Percentiles rank a stretch among this genome's conserved stretches.
Evolutionary conservation across 1,139 yeast species (phyloP).

Genomic region (Candida tunisiensis): DNA sequence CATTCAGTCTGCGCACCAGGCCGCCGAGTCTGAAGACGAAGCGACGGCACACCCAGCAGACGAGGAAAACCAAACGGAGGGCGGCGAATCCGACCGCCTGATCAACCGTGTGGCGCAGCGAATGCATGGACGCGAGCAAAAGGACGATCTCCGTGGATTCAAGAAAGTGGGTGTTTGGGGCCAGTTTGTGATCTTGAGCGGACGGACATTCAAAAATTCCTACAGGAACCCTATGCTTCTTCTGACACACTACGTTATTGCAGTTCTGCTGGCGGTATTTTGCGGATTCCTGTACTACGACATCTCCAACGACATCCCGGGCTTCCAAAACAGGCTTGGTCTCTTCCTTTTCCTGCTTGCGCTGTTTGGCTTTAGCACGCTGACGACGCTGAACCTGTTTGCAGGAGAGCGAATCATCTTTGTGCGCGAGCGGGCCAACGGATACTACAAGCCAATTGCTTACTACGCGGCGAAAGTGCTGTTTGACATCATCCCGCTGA

Average conservation of each 20-base stretch:
- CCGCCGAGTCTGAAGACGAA: too few relatives aligned
- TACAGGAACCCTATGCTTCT: conserved; percentile 83
- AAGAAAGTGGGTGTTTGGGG: conserved; percentile 38
- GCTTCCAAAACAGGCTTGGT: conserved; percentile 91
- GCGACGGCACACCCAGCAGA: conserved; percentile 1
- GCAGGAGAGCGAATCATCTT: conserved; percentile 78
- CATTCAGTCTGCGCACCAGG: not conserved
- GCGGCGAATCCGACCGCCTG: not conserved
- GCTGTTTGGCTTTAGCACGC: conserved; percentile 81
- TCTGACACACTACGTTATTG: conserved; percentile 65
- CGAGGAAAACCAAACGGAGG: too few relatives aligned
- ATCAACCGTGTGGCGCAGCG: too few relatives aligned
- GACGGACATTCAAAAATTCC: conserved; percentile 79
- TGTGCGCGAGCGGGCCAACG: conserved; percentile 84
- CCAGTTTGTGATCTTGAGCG: conserved; percentile 56
- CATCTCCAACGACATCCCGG: conserved; percentile 76
- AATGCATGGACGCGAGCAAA: too few relatives aligned
- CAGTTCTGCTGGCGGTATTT: conserved; percentile 60
- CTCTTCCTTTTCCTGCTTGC: conserved; percentile 80
- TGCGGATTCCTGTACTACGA: conserved; percentile 78
- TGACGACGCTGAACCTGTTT: conserved; percentile 71
- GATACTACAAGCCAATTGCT: conserved; percentile 75
- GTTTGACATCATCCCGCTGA: conserved; percentile 78
- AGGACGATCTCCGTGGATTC: conserved; percentile 8
- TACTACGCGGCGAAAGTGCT: conserved; percentile 73